These are phyloP conservation scores for Dendrobium catenatum DNA, from an alignment of 106 monocot species.

Conservation along the genomic window DNA sequence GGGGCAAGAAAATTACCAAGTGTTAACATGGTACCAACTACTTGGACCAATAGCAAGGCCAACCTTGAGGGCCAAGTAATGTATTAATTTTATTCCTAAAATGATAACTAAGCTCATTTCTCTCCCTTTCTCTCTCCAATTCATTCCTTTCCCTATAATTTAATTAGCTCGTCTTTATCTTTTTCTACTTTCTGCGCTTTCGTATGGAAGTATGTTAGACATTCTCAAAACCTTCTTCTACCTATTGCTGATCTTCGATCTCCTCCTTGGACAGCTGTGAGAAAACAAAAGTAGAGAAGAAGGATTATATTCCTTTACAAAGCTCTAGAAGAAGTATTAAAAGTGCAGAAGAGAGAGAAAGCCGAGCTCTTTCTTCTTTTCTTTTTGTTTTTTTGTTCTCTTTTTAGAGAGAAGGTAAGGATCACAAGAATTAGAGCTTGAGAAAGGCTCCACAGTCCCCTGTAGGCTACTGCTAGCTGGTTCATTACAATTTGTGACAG, in stretches of 20 bases:
- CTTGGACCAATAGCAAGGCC: slow-evolving; percentile 13
- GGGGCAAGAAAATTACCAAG: background rate
- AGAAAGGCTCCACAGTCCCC: too few species aligned
- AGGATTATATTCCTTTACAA: slow-evolving; percentile 41
- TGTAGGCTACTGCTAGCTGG: too few species aligned
- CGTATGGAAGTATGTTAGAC: background rate
- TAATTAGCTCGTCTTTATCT: background rate
- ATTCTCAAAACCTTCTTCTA: background rate
- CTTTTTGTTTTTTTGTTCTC: slow-evolving; percentile 5
- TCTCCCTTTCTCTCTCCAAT: too few species aligned
- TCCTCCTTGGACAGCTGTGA: too few species aligned
- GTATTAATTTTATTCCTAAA: background rate
- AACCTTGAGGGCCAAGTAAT: slow-evolving; percentile 61
- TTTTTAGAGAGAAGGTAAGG: background rate
- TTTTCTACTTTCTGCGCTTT: slow-evolving; percentile 2
- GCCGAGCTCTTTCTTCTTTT: slow-evolving; percentile 4
- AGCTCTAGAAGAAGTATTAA: slow-evolving; percentile 5
- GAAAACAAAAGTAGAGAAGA: slow-evolving; percentile 19
- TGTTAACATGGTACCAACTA: background rate
- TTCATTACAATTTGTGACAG: background rate
- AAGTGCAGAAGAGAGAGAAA: background rate
- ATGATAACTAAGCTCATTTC: too few species aligned
- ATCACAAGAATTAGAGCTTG: too few species aligned
- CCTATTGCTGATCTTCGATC: background rate
- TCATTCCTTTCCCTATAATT: background rate